phyloP scores from a whole-genome alignment of 441 rosid genomes.

The Adansonia grandidieri region DNA sequence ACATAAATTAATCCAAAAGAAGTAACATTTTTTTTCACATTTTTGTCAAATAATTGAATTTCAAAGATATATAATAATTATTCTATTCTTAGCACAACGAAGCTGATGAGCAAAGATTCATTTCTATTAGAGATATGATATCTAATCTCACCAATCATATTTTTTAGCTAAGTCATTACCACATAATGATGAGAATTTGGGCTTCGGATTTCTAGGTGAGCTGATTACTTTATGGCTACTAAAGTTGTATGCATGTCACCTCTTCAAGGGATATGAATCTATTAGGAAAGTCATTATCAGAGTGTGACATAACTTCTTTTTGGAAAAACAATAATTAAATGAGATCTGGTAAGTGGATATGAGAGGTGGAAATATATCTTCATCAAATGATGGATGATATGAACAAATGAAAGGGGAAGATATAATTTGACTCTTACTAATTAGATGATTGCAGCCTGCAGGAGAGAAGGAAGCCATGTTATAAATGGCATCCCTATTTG shows the following conservation, averaged over 20 bases:
- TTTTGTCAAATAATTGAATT: background rate
- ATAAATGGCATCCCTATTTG: too few relatives aligned
- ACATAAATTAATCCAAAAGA: background rate
- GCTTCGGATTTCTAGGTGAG: background rate
- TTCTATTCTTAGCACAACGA: background rate
- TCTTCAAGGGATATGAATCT: background rate
- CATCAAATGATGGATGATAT: background rate
- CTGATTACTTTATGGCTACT: background rate
- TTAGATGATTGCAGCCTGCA: too few relatives aligned
- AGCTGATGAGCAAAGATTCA: background rate
- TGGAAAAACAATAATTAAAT: background rate
- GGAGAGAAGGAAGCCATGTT: too few relatives aligned
- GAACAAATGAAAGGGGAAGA: background rate
- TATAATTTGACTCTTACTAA: background rate
- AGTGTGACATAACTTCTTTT: background rate
- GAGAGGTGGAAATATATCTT: background rate
- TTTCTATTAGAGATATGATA: background rate
- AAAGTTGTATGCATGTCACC: background rate
- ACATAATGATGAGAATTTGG: slow-evolving; percentile 10
- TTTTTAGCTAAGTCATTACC: background rate
- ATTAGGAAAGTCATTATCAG: background rate
- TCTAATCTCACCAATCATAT: background rate
- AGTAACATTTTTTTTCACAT: background rate
- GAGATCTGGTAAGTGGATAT: background rate
- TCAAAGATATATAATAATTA: background rate